Base-by-base conservation (phyloP, 2,329 filamentous ascomycete species). In the Alternaria dauci region DNA sequence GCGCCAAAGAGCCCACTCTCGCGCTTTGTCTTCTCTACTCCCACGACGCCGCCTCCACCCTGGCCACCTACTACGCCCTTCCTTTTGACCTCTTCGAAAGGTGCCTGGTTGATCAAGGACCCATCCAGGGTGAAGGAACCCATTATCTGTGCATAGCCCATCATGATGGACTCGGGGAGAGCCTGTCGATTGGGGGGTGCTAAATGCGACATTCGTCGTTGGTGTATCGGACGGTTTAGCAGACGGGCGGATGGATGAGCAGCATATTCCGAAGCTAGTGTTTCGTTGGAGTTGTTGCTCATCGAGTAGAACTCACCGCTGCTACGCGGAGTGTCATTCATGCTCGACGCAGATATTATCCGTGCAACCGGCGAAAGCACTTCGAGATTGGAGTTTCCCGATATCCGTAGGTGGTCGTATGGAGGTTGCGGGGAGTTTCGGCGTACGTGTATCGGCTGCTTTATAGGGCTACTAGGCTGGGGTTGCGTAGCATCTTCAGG, bases 251-350 rank as follows among this genome's bases (percentile, higher is more conserved):
- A 80, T 18, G 81, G 75, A 48, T 82, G 80, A 7, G 79, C 80
- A 23, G 85, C 86, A 73, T 96, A 96, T 78, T 98, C 95, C 0
- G 95, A 99, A 11, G 90, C 90, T 48, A 98, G 77, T 3, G 95
- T 99, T 77, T 99, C 95, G 16, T 91, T 92, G 7, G 95, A 98
- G 73, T 97, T 91, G 76, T 98, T 97, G 81, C 94, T 97, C 76
- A 94, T 81, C 1, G 94, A 94, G 78, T 97, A 98, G 71, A 98
- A 96, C 73, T 99, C 95, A 55, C 91, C 91, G 75, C 95, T 99
- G 66, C 92, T 97, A 70, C 95, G 86, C 25, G 93, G 93, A 28
- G 94, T 98, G 5, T 89, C 55, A 61, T 87, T 87, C 66, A 91
- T 83, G 70, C 92, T 96, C 16, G 90, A 89, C 32, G 91, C 89